These are phyloP conservation scores for Saxophila tyrrhenica DNA, from an alignment of 495 filamentous ascomycete species.

Conservation along the genomic window DNA sequence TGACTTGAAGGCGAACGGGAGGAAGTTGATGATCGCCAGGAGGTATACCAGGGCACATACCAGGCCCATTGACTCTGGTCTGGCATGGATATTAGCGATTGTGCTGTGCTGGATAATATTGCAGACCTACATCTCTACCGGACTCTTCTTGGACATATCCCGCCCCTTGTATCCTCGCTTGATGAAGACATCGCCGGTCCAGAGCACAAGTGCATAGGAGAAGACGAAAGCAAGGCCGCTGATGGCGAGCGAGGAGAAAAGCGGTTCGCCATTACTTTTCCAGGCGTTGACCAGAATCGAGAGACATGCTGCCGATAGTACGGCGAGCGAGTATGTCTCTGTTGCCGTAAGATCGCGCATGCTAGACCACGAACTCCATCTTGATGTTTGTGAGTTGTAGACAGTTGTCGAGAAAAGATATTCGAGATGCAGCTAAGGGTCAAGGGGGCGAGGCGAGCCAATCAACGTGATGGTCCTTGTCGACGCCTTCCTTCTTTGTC, in stretches of 20 bases:
- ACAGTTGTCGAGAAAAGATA: background rate
- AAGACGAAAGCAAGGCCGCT: constrained; percentile 72
- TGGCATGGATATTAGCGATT: constrained; percentile 30
- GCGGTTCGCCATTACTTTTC: constrained; percentile 72
- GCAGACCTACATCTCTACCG: constrained; percentile 57
- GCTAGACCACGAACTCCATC: background rate
- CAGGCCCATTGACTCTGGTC: constrained; percentile 95
- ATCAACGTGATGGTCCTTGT: background rate
- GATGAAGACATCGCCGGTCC: constrained; percentile 88
- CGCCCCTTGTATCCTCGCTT: constrained; percentile 80
- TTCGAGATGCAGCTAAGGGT: background rate
- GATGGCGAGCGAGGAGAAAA: constrained; percentile 78
- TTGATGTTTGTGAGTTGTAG: background rate
- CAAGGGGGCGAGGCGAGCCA: background rate
- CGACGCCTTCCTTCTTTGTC: background rate
- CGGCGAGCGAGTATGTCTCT: constrained; percentile 60
- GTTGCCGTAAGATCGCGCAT: constrained; percentile 43
- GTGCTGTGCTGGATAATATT: too few relatives aligned
- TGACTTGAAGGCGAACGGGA: constrained; percentile 95
- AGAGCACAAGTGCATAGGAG: constrained; percentile 74
- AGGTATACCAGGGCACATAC: constrained; percentile 90
- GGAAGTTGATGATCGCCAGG: constrained; percentile 73
- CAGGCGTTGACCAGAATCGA: constrained; percentile 73
- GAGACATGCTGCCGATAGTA: constrained; percentile 56
- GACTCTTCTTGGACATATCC: constrained; percentile 73